Evolutionary conservation across 1,139 yeast genomes (phyloP).

Genomic region (Zygosaccharomyces sapae): DNA sequence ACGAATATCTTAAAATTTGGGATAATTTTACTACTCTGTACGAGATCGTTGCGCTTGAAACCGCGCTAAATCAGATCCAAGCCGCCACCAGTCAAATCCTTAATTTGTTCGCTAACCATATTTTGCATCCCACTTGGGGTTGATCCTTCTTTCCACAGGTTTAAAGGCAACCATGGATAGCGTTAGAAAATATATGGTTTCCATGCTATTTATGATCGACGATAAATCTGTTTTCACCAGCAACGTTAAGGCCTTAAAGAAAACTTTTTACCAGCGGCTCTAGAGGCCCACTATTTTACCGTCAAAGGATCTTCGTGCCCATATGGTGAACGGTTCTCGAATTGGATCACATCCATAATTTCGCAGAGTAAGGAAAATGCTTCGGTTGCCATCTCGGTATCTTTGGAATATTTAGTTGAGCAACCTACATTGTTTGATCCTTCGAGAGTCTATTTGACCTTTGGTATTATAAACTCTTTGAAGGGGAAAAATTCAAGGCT

Average conservation of each 20-base stretch:
- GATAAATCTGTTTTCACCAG: slow-evolving; percentile 49
- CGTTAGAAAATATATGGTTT: slow-evolving; percentile 62
- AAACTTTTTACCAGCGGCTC: slow-evolving; percentile 55
- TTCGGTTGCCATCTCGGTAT: slow-evolving; percentile 32
- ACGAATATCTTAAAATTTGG: slow-evolving; percentile 55
- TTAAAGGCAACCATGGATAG: slow-evolving; percentile 75
- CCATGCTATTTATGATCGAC: slow-evolving; percentile 50
- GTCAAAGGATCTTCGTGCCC: slow-evolving; percentile 44
- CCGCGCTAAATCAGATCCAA: slow-evolving; percentile 80
- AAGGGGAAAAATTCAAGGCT: slow-evolving; percentile 34
- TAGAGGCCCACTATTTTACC: slow-evolving; percentile 61
- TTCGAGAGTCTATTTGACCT: slow-evolving; percentile 57
- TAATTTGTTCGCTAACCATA: slow-evolving; percentile 48
- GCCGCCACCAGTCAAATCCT: slow-evolving; percentile 70
- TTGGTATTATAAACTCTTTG: slow-evolving; percentile 57
- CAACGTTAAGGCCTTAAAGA: slow-evolving; percentile 43
- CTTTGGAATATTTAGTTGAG: slow-evolving; percentile 47
- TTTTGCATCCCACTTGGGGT: slow-evolving; percentile 66
- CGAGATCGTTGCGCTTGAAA: slow-evolving; percentile 79
- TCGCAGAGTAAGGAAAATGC: slow-evolving; percentile 34
- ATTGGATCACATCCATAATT: slow-evolving; percentile 48
- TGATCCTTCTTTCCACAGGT: slow-evolving; percentile 70
- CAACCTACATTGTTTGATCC: slow-evolving; percentile 62
- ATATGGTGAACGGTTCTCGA: slow-evolving; percentile 51
- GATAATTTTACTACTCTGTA: slow-evolving; percentile 65